Base-by-base conservation (phyloP, 768 basidiomycete species). In the Cytidiella melzeri region DNA sequence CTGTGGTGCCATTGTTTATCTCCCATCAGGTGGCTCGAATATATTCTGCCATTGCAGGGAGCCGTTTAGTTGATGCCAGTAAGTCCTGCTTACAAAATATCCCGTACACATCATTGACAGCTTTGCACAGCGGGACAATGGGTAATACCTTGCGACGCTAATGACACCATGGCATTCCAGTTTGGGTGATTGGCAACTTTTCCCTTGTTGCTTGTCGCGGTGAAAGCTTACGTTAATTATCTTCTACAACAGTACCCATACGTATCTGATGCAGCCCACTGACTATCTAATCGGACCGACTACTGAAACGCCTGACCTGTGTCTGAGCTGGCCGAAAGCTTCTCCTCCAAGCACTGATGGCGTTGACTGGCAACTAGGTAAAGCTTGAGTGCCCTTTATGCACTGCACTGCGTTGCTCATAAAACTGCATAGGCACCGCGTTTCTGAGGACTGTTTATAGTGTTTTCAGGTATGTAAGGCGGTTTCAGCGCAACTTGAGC, bases 361-460 rank as follows among this genome's bases (percentile, higher is more conserved):
- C 12, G 74, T 91, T 45, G 88, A 91, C 58, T 91, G 88, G 88
- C 85, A 89, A 63, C 71, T 91, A 43, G 87, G 85, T 83, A 55
- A 5, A 23, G 65, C 51, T n/a, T 5, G 15, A 10, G 3, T 37
- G 28, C 15, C 30, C 30, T 15, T 23, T n/a, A 5, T 37, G 21
- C n/a, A n/a, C n/a, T 19, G 34, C 13, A 13, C 24, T 24, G 37
- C 30, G n/a, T 25, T 47, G 15, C 23, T 5, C 9, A 13, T 41
- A 7, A 9, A 18, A 21, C 34, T 28, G 2, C 38, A n/a, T 47
- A 83, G 84, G 84, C 19, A 63, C 76, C 1, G 73, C 83, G 0
- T 90, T 90, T 61, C 59, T 91, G 47, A 73, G 81, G 27, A 86
- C 84, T 2, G 86, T 90, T 0, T 91, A 90, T 61, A 82, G 84